Base-by-base conservation (phyloP, 2,329 filamentous ascomycete genomes). In the Ascocoryne sarcoides region DNA sequence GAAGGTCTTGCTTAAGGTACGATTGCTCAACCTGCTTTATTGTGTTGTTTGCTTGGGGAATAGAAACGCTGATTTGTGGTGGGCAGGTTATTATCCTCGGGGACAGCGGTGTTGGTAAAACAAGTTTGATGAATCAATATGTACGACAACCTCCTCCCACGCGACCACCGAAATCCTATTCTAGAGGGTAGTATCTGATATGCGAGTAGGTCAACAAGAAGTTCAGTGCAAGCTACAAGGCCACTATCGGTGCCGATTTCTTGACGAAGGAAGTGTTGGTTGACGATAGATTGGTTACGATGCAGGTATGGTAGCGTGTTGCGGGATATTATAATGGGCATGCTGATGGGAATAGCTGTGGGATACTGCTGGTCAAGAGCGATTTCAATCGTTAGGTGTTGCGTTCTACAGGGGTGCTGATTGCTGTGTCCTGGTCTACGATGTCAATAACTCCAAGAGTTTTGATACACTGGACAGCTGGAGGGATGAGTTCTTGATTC, bases 61-160 rank as follows among this genome's bases (percentile, higher is more conserved):
- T n/a, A 20, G n/a, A 20, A 5, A 14, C 5, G 23, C 23, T 26
- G 23, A 26, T 26, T 7, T 12, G 23, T 18, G 10, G 16, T 12
- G 1, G 23, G 12, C 58, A 96, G 90, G 89, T 98, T 60, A 98
- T 98, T 60, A 96, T 98, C 68, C 82, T 98, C 56, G 92, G 92
- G 57, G 92, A 98, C 66, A 96, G 90, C 66, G 92, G 92, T 69
- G 92, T 98, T 48, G 92, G 92, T 64, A 98, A 98, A 76, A 98
- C 92, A 47, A 95, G 88, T 67, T 80, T 98, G 77, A 98, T 98
- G 92, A 98, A 98, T 71, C 92, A 98, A 96, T 98, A 96, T 85
- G 92, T 96, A 79, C 65, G 17, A 41, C 35, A 42, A 48, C 32
- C 34, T 10, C 14, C 26, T 18, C 26, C 21, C 17, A 5, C 1